phyloP scores from a whole-genome alignment of 768 basidiomycete species.

The Boletus rubropictus region DNA sequence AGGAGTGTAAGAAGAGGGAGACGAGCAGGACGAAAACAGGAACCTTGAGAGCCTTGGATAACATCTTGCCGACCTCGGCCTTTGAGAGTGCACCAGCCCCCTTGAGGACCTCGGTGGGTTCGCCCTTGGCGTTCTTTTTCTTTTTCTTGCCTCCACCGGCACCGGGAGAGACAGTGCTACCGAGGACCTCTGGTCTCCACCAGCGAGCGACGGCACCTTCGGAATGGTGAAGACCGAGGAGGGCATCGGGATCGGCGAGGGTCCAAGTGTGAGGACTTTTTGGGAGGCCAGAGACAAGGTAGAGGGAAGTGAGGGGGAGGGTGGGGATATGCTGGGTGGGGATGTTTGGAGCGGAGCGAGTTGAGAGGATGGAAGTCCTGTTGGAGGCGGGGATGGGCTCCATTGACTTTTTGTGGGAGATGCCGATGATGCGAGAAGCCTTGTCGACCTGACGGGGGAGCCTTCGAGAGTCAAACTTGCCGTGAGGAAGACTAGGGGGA shows the following conservation, averaged over 20 bases:
- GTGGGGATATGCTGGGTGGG: constrained; percentile 62
- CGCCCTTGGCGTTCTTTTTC: constrained; percentile 54
- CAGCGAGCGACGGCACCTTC: constrained; percentile 83
- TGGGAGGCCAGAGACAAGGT: constrained; percentile 83
- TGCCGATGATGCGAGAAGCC: constrained; percentile 72
- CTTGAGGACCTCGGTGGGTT: constrained; percentile 52
- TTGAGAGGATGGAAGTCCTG: constrained; percentile 74
- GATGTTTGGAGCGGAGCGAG: constrained; percentile 40
- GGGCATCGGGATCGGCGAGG: constrained; percentile 77
- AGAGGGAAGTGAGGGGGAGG: constrained; percentile 74
- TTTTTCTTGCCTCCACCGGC: constrained; percentile 77
- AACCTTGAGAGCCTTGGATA: constrained; percentile 88
- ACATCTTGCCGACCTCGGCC: constrained; percentile 84
- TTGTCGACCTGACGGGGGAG: constrained; percentile 52
- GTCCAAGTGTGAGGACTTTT: constrained; percentile 91
- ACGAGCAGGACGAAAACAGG: constrained; percentile 1
- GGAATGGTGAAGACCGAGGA: constrained; percentile 73
- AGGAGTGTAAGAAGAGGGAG: not conserved
- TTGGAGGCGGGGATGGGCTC: constrained; percentile 77
- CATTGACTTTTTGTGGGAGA: constrained; percentile 71
- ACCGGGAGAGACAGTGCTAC: constrained; percentile 80
- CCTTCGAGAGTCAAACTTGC: constrained; percentile 32
- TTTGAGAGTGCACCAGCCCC: constrained; percentile 78
- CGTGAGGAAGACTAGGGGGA: constrained; percentile 7
- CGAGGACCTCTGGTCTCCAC: constrained; percentile 90